Evolutionary conservation across 805 yeast genomes (phyloP), one percentile per base, ranked within the genome.

Genomic region (Yamadazyma laniorum): DNA sequence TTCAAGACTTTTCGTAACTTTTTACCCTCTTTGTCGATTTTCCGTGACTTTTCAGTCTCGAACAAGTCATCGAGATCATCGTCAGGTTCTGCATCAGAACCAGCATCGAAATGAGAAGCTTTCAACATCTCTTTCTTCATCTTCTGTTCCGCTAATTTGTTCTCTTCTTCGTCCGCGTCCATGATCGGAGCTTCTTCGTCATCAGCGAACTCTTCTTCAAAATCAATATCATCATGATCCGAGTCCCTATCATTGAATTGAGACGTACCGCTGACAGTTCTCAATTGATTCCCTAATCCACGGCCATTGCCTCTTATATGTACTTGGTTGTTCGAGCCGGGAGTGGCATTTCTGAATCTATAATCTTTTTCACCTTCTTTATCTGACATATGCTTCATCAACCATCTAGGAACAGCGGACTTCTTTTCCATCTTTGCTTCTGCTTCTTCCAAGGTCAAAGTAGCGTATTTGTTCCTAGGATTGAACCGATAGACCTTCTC

Each of bases 181-280:
- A 91, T 79, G 42, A 93, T 85, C 19, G 99, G 99, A 1, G 98
- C 98, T 59, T 91, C 99, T 65, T 93, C 99, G 59, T 93, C 99
- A 61, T 93, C 99, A 18, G 93, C 97, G 63, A 93, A 93, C 59
- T 90, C 97, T 59, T 93, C 98, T 50, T 93, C 97, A 54, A 74
- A 91, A 63, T 91, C 99, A 53, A 93, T 66, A 55, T 89, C 97
- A 48, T 90, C 97, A 47, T 85, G 88, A 41, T 88, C 95, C 8
- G 88, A 82, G 48, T 80, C 87, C 44, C 79, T 55, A 28, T 68
- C 76, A 42, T 65, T 73, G 50, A 49, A 59, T 63, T 65, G 54
- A 14, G 59, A 54, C 2, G 66, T 70, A 7, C 75, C 75, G 11
- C 66, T 55, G 17, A 72, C 73, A 27, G 75, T 65, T 50, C 72